These are phyloP conservation scores for Cynara cardunculus DNA, from an alignment of 129 eudicot species.

Conservation along the genomic window DNA sequence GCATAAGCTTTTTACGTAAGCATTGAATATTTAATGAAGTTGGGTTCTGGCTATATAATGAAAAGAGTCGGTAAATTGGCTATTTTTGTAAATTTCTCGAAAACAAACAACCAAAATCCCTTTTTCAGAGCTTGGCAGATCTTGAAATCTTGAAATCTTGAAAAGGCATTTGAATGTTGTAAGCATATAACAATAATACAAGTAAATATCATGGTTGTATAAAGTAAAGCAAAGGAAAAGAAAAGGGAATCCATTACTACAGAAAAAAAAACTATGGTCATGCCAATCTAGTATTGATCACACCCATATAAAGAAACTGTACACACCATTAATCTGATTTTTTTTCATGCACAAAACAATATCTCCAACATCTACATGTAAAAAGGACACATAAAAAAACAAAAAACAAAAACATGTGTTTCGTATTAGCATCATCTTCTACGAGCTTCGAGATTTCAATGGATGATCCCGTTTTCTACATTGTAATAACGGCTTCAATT, in stretches of 20 bases:
- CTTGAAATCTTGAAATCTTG: neutral
- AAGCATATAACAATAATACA: neutral
- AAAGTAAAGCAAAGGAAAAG: neutral
- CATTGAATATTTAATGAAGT: too few relatives aligned
- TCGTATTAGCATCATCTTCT: conserved; percentile 21
- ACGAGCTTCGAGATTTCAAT: conserved; percentile 3
- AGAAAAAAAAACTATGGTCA: conserved; percentile 26
- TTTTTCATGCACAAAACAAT: conserved; percentile 38
- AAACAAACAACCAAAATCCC: neutral
- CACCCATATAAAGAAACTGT: conserved; percentile 36
- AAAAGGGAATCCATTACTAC: conserved; percentile 21
- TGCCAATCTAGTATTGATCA: conserved; percentile 37
- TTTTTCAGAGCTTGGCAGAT: neutral
- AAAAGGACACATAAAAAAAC: conserved; percentile 5
- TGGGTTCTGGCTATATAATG: too few relatives aligned
- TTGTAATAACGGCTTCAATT: neutral
- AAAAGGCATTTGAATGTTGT: neutral
- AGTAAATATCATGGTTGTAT: neutral
- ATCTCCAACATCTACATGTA: conserved; percentile 31
- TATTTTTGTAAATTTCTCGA: too few relatives aligned
- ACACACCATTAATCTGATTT: conserved; percentile 41
- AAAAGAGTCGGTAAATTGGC: too few relatives aligned
- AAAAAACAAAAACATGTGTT: conserved; percentile 5
- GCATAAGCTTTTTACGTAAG: too few relatives aligned
- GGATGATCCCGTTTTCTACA: conserved; percentile 15